These are phyloP conservation scores for Phytophthora fragariae DNA, from an alignment of 352 stramenopile genomes.

Conservation along the genomic window DNA sequence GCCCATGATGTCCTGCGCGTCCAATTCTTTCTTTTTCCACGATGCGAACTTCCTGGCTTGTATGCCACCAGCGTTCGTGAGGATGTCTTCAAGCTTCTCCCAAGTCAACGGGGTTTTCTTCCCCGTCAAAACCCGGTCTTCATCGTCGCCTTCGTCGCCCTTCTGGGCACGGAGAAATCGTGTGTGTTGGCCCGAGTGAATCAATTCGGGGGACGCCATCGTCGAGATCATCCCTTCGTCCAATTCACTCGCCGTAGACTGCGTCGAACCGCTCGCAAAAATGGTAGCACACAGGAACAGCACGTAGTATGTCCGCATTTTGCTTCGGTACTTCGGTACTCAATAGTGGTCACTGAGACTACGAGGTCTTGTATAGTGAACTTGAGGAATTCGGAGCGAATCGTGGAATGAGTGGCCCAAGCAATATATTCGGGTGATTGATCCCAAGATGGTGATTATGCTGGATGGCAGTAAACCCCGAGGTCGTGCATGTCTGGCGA, in stretches of 20 bases:
- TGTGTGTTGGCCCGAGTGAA: neutral
- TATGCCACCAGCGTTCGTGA: neutral
- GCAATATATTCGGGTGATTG: no score
- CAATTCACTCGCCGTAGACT: neutral
- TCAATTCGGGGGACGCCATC: neutral
- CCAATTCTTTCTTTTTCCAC: neutral
- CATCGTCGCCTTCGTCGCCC: neutral
- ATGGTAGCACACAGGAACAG: neutral
- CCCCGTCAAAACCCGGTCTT: neutral
- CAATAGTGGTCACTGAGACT: no score
- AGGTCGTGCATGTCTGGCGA: no score
- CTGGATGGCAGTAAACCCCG: no score
- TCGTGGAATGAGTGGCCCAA: neutral
- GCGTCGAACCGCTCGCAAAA: neutral
- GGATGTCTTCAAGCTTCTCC: neutral
- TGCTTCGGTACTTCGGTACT: neutral
- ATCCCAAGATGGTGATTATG: neutral
- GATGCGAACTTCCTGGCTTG: neutral
- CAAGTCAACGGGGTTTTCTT: neutral
- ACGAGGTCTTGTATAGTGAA: neutral
- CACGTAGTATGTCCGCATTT: neutral
- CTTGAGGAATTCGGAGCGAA: neutral
- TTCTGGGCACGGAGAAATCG: neutral
- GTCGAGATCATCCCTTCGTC: neutral
- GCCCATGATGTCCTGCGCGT: neutral